Base-by-base conservation (phyloP, 1,139 yeast genomes). In the Saccharomyces pastorianus region DNA sequence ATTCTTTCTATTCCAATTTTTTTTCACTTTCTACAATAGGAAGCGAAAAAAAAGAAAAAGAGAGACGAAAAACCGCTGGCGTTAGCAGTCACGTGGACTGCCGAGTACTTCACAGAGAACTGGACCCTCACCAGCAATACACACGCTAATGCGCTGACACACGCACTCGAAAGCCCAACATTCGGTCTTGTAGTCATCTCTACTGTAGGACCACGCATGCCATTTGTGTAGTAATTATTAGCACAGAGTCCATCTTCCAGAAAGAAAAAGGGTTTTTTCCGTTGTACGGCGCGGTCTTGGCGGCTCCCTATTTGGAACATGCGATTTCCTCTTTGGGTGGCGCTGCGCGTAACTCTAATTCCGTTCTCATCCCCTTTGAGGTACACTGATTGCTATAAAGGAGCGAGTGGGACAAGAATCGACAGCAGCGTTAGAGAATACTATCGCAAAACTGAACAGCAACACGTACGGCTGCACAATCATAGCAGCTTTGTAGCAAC, bases 271-370 rank as follows among this genome's bases (percentile, higher is more conserved):
- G 77, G 31, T 7, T 76, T 67, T 95, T 88, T 66, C 77, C 90
- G 46, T 83, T 90, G 11, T 81, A 90, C 32, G 90, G 90, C 64
- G 96, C 90, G 32, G 97, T 97, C 9, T 80, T 79, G 61, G 97
- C 90, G 64, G 81, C 91, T 51, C 70, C 68, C 46, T 73, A 81
- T 63, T 65, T 63, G 38, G 44, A 51, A 20, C 3, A 38, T 2
- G 34, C 47, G 6, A 52, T 64, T 2, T 64, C 61, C 63, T 7
- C 69, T 32, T 32, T 32, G 38, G 38, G 38, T 32, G 38, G 14
- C 11, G 23, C 23, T 20, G 23, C 23, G 23, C 38, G 38, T 32
- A 32, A 32, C 38, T 32, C 14, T 32, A 32, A 32, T 20, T 32
- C 38, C 14, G 38, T 13, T 32, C 38, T 32, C 14, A 13, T 32